These are phyloP conservation scores for Neofusicoccum ribis DNA, from an alignment of 2,329 filamentous ascomycete species.

Conservation along the genomic window DNA sequence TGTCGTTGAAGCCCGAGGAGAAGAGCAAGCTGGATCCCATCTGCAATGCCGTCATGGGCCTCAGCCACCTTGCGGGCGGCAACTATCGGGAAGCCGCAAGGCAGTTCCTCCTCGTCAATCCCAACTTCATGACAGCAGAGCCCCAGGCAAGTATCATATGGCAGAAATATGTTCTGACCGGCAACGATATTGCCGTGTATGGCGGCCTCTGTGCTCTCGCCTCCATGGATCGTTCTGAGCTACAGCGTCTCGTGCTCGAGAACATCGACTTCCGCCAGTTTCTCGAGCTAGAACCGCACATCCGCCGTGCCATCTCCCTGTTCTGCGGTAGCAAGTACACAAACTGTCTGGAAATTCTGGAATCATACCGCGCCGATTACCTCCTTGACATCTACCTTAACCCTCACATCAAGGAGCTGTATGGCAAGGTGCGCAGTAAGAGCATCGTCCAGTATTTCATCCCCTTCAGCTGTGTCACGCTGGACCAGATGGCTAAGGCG, in stretches of 20 bases:
- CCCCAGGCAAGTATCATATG: slow-evolving; percentile 51
- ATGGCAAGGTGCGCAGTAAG: slow-evolving; percentile 77
- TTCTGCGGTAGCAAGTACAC: slow-evolving; percentile 92
- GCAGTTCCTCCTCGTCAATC: slow-evolving; percentile 66
- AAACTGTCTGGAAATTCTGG: slow-evolving; percentile 77
- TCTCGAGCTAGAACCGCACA: slow-evolving; percentile 89
- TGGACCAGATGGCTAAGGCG: slow-evolving; percentile 73
- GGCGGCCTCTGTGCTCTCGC: slow-evolving; percentile 88
- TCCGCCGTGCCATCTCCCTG: slow-evolving; percentile 83
- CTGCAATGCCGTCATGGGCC: slow-evolving; percentile 61
- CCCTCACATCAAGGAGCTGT: slow-evolving; percentile 69
- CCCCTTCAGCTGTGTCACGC: slow-evolving; percentile 83
- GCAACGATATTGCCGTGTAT: slow-evolving; percentile 90
- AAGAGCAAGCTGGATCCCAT: slow-evolving; percentile 62
- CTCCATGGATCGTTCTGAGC: slow-evolving; percentile 76
- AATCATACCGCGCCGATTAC: slow-evolving; percentile 80
- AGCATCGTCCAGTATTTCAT: slow-evolving; percentile 92
- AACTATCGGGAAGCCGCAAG: slow-evolving; percentile 68
- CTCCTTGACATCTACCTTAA: slow-evolving; percentile 86
- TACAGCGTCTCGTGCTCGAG: slow-evolving; percentile 76
- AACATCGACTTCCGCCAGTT: slow-evolving; percentile 85
- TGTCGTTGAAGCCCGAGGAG: slow-evolving; percentile 58
- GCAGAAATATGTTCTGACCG: slow-evolving; percentile 71
- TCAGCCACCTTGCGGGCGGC: slow-evolving; percentile 59
- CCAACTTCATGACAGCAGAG: slow-evolving; percentile 44